phyloP scores from a whole-genome alignment of 192 early-diverging fungal genomes.

The Lunasporangiospora selenospora region DNA sequence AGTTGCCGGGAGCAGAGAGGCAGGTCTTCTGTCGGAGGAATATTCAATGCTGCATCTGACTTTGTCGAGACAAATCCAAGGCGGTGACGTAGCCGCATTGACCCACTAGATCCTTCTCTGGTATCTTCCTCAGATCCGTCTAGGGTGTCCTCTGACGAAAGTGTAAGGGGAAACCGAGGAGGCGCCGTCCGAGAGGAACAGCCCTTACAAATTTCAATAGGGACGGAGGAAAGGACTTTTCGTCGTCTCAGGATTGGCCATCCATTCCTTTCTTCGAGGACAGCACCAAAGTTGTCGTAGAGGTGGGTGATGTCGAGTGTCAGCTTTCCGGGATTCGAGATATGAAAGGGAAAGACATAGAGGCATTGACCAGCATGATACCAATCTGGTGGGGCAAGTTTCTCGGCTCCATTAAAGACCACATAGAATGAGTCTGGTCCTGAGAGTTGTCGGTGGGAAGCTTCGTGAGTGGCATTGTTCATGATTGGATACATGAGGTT shows the following conservation, averaged over 20 bases:
- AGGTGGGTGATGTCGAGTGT: constrained; percentile 30
- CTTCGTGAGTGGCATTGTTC: constrained; percentile 27
- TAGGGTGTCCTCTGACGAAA: no score
- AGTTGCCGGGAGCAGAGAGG: constrained; percentile 19
- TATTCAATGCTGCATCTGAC: no score
- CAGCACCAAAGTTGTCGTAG: constrained; percentile 29
- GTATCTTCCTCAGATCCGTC: no score
- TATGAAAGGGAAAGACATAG: constrained; percentile 41
- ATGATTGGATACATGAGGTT: constrained; percentile 26
- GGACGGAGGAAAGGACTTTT: constrained; percentile 14
- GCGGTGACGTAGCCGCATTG: no score
- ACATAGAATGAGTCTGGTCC: constrained; percentile 44
- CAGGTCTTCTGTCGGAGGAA: not conserved
- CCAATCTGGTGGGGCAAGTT: constrained; percentile 35
- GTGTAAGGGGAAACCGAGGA: constrained; percentile 10
- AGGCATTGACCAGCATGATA: constrained; percentile 32
- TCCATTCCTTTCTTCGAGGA: constrained; percentile 10
- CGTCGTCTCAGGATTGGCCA: constrained; percentile 13
- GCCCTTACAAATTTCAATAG: constrained; percentile 24
- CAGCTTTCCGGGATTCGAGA: constrained; percentile 37
- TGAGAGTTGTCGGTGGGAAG: constrained; percentile 38
- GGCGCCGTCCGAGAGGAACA: constrained; percentile 14
- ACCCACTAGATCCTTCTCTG: no score
- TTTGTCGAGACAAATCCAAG: no score
- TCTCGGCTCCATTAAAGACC: constrained; percentile 30